Evolutionary conservation across 495 filamentous ascomycete species (phyloP), one percentile per base, ranked within the genome.

Genomic region (Podospora sp.): DNA sequence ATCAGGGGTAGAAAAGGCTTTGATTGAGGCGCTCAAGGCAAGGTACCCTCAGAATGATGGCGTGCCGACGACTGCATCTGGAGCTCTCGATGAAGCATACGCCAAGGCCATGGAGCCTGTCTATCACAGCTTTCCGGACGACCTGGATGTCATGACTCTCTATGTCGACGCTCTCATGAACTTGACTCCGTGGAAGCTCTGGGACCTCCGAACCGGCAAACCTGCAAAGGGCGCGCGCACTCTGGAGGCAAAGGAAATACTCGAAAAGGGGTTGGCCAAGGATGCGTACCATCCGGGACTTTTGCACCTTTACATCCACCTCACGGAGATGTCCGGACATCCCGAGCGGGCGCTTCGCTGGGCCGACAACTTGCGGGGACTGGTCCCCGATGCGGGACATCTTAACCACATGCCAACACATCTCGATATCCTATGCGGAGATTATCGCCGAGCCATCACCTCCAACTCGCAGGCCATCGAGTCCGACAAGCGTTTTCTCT

Each of bases 401-500:
- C 79, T 92, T n/a, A 83, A 87, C 57, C 89, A 92, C 69, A 92
- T 92, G 89, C 89, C 89, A 0, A 84, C 83, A 0, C 89, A 92
- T 70, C 76, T 92, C 26, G 88, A 91, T 73, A 79, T 91, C 9
- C 78, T 92, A 4, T 84, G 85, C 59, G 89, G 89, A 1, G 87
- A 91, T 65, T 92, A 91, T 72, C 80, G 83, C 5, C 79, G 78
- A 18, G 88, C 87, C 0, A 82, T 91, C 12, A 73, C 78, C 8
- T 85, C 87, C 14, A 92, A 92, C 73, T 78, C 82, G 2, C 77
- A 81, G n/a, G 89, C 88, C n/a, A 87, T 90, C 35, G 68, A 75
- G 0, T 85, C 87, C 7, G 89, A 91, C 71, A 81, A 87, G 63
- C 82, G 84, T 66, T 91, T 84, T 72, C 79, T 91, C 26, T 65